phyloP scores from a whole-genome alignment of 345 rosid genomes.

The Populus euphratica region DNA sequence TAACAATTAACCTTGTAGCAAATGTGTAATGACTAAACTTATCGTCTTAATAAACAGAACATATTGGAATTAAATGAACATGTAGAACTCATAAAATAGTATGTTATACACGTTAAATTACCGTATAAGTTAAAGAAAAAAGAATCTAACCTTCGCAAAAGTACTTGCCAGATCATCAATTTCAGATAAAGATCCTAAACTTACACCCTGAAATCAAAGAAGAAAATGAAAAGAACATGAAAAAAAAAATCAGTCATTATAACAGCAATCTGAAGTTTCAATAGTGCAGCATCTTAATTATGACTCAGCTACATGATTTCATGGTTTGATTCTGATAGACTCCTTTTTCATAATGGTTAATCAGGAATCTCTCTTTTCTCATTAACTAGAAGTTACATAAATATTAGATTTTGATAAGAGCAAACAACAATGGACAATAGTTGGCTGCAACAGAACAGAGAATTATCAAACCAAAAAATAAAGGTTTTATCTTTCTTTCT shows the following conservation, averaged over 20 bases:
- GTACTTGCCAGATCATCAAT: constrained; percentile 89
- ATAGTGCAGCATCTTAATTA: too few species aligned
- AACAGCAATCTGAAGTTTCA: not conserved
- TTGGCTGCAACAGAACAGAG: not conserved
- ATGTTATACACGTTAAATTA: not conserved
- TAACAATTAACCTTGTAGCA: too few species aligned
- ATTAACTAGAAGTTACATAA: not conserved
- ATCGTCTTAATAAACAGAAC: not conserved
- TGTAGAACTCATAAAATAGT: not conserved
- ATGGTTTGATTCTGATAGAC: too few species aligned
- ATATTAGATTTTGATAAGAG: not conserved
- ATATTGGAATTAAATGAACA: not conserved
- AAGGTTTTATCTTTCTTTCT: not conserved
- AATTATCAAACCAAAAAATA: not conserved
- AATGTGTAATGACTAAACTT: not conserved
- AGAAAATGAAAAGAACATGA: not conserved
- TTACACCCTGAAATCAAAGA: constrained; percentile 46
- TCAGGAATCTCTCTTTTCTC: too few species aligned
- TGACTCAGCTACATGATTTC: too few species aligned
- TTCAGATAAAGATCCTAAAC: constrained; percentile 73
- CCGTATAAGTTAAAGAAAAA: constrained; percentile 1
- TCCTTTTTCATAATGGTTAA: too few species aligned
- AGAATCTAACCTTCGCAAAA: constrained; percentile 71
- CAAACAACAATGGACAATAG: not conserved
- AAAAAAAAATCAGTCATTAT: not conserved